A percentile compares a stretch with the other conserved stretches of the same genome.
phyloP scores from a whole-genome alignment of 345 rosid species.

The Stellera chamaejasme region DNA sequence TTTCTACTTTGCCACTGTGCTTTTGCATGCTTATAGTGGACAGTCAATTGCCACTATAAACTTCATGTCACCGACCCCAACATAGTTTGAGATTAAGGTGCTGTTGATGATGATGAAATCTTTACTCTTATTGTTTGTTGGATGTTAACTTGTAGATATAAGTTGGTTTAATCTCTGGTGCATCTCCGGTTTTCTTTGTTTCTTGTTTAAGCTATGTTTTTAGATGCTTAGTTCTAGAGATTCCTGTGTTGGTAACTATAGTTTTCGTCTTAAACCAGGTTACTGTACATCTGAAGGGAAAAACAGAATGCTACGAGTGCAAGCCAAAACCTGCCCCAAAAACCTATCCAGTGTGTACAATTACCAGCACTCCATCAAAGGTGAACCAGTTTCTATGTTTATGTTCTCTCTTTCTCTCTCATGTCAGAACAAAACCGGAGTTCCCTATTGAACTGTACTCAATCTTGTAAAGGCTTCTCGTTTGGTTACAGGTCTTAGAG shows the following conservation, averaged over 20 bases:
- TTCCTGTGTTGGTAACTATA: neutral
- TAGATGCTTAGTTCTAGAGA: neutral
- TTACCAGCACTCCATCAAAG: constrained; percentile 98
- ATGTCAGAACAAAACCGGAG: too few species aligned
- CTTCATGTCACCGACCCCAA: too few species aligned
- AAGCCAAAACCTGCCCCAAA: constrained; percentile 94
- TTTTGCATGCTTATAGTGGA: too few species aligned
- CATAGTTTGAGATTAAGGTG: too few species aligned
- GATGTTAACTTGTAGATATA: too few species aligned
- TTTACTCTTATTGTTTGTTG: too few species aligned
- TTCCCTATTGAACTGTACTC: too few species aligned
- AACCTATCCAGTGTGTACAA: constrained; percentile 98
- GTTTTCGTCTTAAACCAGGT: constrained; percentile 41
- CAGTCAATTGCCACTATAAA: too few species aligned
- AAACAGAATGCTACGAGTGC: constrained; percentile 95
- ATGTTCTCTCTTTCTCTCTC: neutral
- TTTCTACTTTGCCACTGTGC: too few species aligned
- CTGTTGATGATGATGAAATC: too few species aligned
- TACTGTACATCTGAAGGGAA: constrained; percentile 86
- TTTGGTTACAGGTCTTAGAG: neutral
- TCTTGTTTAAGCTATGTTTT: neutral
- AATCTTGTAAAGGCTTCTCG: too few species aligned
- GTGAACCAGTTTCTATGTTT: constrained; percentile 27
- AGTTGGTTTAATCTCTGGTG: neutral
- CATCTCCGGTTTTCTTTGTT: neutral